phyloP scores from a whole-genome alignment of 2,329 filamentous ascomycete genomes.

The Dactylonectria macrodidyma region DNA sequence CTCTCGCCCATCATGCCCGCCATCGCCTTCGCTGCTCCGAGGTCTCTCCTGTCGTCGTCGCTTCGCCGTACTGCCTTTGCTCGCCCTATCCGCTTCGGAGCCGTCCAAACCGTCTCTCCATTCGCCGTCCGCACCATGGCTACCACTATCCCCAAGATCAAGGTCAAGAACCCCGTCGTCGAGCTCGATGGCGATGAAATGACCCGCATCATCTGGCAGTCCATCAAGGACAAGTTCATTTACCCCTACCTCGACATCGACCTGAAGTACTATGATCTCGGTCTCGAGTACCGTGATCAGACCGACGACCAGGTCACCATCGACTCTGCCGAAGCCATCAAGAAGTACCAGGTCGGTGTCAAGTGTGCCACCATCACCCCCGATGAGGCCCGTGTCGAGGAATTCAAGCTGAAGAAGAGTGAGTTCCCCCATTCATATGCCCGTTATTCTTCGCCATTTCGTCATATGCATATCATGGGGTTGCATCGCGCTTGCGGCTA shows the following conservation, averaged over 20 bases:
- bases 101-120: constrained; percentile 67
- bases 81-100: constrained; percentile 56
- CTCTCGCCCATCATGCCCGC: constrained; percentile 48
- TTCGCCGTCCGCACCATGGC: constrained; percentile 75
- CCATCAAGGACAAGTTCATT: constrained; percentile 99
- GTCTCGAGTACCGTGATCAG: constrained; percentile 94
- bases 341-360: constrained; percentile 98
- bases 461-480: constrained; percentile 17
- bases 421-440: constrained; percentile 54
- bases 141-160: constrained; percentile 82
- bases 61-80: constrained; percentile 48
- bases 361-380: constrained; percentile 99
- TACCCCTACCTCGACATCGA: constrained; percentile 96
- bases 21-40: constrained; percentile 49
- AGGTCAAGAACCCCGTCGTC: constrained; percentile 99
- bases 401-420: constrained; percentile 99
- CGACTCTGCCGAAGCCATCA: constrained; percentile 96
- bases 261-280: constrained; percentile 97
- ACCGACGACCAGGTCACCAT: constrained; percentile 97
- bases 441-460: neutral
- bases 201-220: constrained; percentile 99
- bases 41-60: constrained; percentile 50
- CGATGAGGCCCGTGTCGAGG: constrained; percentile 95
- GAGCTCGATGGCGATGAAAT: constrained; percentile 97
- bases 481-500: constrained; percentile 36